Evolutionary conservation across 2,329 filamentous ascomycete species (phyloP).

Genomic region (Fusarium luffae): DNA sequence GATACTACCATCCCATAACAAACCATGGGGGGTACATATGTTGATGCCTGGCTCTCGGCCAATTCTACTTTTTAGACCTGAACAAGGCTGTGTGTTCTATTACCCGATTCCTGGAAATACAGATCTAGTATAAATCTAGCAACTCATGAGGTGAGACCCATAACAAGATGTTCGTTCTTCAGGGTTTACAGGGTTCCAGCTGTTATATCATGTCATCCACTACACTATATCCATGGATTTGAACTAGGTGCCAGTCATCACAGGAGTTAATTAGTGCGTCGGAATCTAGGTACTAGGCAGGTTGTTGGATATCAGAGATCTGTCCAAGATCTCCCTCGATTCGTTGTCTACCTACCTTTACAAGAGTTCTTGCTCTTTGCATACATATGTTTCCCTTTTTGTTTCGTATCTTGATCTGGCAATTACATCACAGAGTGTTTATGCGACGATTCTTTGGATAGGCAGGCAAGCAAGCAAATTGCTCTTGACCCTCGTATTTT

Average conservation of each 20-base stretch:
- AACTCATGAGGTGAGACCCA: not conserved
- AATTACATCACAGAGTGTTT: not conserved
- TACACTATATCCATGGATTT: not conserved
- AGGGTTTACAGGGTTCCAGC: not conserved
- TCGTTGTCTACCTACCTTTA: not conserved
- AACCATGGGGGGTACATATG: constrained; percentile 1
- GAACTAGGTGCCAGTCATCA: not conserved
- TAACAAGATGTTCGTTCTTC: not conserved
- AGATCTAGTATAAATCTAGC: constrained; percentile 18
- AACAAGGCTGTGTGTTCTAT: constrained; percentile 2
- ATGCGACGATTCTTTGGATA: not conserved
- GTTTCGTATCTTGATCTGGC: not conserved
- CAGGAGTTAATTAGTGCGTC: not conserved
- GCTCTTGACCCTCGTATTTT: constrained; percentile 1
- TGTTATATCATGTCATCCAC: not conserved
- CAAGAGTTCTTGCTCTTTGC: not conserved
- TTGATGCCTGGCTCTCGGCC: not conserved
- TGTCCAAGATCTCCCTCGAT: not conserved
- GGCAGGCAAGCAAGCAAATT: not conserved
- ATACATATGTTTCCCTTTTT: not conserved
- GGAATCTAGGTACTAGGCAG: not conserved
- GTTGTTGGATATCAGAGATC: not conserved
- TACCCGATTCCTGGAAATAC: constrained; percentile 23
- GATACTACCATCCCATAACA: not conserved
- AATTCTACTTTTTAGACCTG: constrained; percentile 8